A percentile compares a stretch with the other conserved stretches of the same genome.
Evolutionary conservation across 1,139 yeast species (phyloP).

Genomic region (Tardiomyces depauwii): DNA sequence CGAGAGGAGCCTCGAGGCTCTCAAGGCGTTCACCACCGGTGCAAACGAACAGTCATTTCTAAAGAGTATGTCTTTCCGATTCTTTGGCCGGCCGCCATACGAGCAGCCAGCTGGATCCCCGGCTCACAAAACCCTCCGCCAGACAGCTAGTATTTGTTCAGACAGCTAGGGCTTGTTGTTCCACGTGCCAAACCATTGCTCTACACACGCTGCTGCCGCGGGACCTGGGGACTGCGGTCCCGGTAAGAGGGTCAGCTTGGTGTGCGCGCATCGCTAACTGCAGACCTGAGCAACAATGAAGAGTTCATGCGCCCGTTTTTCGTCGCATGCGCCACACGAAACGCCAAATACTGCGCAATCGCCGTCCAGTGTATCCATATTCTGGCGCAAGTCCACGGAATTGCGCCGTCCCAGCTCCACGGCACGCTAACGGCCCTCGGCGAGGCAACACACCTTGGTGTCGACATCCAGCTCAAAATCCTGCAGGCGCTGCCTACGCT

Average conservation of each 20-base stretch:
- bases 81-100: slow-evolving; percentile 18
- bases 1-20: slow-evolving; percentile 44
- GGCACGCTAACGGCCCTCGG: slow-evolving; percentile 52
- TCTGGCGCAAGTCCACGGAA: slow-evolving; percentile 38
- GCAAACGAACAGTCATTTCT: background rate
- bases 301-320: slow-evolving; percentile 60
- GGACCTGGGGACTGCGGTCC: too few species aligned
- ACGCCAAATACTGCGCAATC: slow-evolving; percentile 58
- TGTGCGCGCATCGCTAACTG: slow-evolving; percentile 15
- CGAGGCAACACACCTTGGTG: slow-evolving; percentile 66
- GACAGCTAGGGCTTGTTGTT: too few species aligned
- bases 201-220: too few species aligned
- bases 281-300: slow-evolving; percentile 31
- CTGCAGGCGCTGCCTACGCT: slow-evolving; percentile 73
- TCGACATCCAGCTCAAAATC: slow-evolving; percentile 80
- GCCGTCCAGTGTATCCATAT: slow-evolving; percentile 62
- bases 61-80: slow-evolving; percentile 9
- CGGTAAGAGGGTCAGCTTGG: too few species aligned
- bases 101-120: too few species aligned
- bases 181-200: too few species aligned
- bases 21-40: slow-evolving; percentile 24
- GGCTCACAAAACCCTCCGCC: too few species aligned
- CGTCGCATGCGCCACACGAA: slow-evolving; percentile 61
- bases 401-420: slow-evolving; percentile 43
- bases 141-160: too few species aligned